Percentiles rank a stretch among this genome's conserved stretches.
phyloP scores from a whole-genome alignment of 768 basidiomycete species.

The Kwoniella bestiolae region DNA sequence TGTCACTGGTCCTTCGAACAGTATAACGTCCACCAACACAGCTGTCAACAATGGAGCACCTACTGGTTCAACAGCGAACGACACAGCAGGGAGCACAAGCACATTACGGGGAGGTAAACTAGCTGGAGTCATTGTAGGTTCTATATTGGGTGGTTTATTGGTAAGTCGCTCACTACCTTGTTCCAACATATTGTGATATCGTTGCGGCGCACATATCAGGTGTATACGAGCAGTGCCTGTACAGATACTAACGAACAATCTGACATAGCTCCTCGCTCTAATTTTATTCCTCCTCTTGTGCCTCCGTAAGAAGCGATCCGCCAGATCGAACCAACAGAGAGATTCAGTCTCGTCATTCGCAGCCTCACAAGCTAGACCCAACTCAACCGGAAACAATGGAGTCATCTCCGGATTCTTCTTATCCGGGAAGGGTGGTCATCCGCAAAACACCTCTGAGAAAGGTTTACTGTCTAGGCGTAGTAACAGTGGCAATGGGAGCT shows the following conservation, averaged over 20 bases:
- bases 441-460: constrained; percentile 40
- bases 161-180: too few species aligned
- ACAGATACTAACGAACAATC: background rate
- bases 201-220: background rate
- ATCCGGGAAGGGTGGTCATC: constrained; percentile 1
- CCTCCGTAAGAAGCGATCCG: constrained; percentile 15
- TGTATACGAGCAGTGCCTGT: background rate
- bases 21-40: constrained; percentile 19
- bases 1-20: constrained; percentile 17
- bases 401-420: constrained; percentile 37
- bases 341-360: constrained; percentile 38
- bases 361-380: constrained; percentile 17
- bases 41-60: constrained; percentile 12
- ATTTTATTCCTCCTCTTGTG: constrained; percentile 35
- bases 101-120: constrained; percentile 42
- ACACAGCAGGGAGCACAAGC: constrained; percentile 11
- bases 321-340: constrained; percentile 17
- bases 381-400: constrained; percentile 1
- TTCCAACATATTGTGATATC: background rate
- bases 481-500: constrained; percentile 15
- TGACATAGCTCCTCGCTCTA: constrained; percentile 24
- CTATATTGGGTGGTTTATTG: constrained; percentile 50
- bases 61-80: constrained; percentile 17
- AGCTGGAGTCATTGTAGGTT: constrained; percentile 52
- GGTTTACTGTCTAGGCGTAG: constrained; percentile 32